Percentiles rank a stretch among this genome's conserved stretches.
These are phyloP conservation scores for Talaromyces trachyspermus DNA, from an alignment of 495 filamentous ascomycete genomes.

Conservation along the genomic window DNA sequence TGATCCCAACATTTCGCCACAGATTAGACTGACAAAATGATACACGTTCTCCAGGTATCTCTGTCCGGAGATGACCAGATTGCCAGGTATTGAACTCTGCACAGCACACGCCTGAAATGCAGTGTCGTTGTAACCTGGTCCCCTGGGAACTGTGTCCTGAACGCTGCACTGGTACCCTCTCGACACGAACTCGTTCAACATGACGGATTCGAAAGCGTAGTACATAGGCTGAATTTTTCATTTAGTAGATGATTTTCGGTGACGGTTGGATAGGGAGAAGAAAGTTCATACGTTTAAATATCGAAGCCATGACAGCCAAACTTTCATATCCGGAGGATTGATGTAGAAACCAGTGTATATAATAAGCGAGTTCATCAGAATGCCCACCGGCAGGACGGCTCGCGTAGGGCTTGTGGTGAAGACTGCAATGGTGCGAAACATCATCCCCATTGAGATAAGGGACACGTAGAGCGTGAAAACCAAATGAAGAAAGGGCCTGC, in stretches of 20 bases:
- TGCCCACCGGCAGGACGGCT: conserved; percentile 41
- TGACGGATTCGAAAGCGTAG: conserved; percentile 36
- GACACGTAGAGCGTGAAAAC: conserved; percentile 48
- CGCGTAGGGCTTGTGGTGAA: conserved; percentile 43
- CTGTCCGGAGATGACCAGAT: too few species aligned
- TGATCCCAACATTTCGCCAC: too few species aligned
- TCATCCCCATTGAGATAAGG: conserved; percentile 53
- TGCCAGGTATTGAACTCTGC: too few species aligned
- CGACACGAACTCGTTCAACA: too few species aligned
- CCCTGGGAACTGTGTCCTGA: too few species aligned
- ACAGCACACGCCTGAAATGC: too few species aligned
- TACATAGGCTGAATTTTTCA: conserved; percentile 41
- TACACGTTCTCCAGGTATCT: too few species aligned
- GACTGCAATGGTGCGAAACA: conserved; percentile 45
- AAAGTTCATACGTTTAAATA: conserved; percentile 43
- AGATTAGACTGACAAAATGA: too few species aligned
- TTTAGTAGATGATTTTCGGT: conserved; percentile 55
- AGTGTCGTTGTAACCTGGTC: too few species aligned
- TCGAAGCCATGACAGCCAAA: conserved; percentile 48
- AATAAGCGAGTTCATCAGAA: conserved; percentile 40
- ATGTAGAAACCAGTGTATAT: conserved; percentile 47
- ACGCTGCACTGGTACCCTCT: too few species aligned
- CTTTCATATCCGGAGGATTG: conserved; percentile 41
- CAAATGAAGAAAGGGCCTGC: conserved; percentile 53
- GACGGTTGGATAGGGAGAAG: conserved; percentile 41